Evolutionary conservation across 352 stramenopile species (phyloP).

Genomic region (Globisporangium paroecandrum): DNA sequence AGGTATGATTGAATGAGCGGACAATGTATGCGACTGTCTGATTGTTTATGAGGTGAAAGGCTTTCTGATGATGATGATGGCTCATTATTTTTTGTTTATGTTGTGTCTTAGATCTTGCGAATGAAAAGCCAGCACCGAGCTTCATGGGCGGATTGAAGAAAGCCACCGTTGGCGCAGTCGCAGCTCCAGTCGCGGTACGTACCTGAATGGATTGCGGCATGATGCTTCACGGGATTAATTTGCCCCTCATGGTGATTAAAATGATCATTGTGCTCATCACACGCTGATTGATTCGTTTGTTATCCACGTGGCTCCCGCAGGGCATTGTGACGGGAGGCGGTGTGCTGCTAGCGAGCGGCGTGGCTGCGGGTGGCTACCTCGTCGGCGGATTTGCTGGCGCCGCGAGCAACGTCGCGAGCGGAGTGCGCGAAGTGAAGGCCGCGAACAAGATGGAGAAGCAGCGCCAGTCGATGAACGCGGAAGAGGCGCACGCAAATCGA

Average conservation of each 20-base stretch:
- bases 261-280: conserved; percentile 1
- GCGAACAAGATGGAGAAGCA: conserved; percentile 70
- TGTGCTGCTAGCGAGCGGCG: conserved; percentile 71
- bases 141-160: conserved; percentile 87
- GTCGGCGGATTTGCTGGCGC: conserved; percentile 81
- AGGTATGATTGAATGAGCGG: background rate
- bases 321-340: conserved; percentile 72
- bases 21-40: background rate
- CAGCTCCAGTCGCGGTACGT: conserved; percentile 74
- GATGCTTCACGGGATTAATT: background rate
- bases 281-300: background rate
- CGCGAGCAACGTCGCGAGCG: conserved; percentile 77
- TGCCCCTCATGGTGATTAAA: conserved; percentile 2
- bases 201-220: background rate
- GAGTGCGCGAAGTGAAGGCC: conserved; percentile 77
- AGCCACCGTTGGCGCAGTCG: conserved; percentile 76
- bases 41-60: background rate
- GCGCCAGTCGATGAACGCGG: conserved; percentile 26
- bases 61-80: background rate
- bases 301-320: conserved; percentile 20
- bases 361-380: conserved; percentile 72
- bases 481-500: conserved; percentile 4
- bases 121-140: conserved; percentile 68
- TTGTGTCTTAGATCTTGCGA: conserved; percentile 23
- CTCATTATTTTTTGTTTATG: background rate